These are phyloP conservation scores for Globisporangium cederbergense DNA, from an alignment of 352 stramenopile species.

Conservation along the genomic window DNA sequence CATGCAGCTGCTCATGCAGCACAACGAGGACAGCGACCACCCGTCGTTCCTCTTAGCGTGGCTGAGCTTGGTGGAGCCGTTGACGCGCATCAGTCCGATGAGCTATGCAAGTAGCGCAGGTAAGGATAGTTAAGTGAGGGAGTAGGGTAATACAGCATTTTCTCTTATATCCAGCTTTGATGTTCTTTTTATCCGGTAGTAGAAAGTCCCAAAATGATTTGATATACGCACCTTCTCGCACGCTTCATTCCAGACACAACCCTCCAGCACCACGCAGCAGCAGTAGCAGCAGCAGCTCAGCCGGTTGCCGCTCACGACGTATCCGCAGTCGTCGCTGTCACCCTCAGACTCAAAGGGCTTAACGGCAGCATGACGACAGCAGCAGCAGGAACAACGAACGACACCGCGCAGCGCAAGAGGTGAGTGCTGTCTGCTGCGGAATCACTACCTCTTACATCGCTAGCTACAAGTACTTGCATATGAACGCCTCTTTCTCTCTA, in stretches of 20 bases:
- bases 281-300: too few relatives aligned
- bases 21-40: not conserved
- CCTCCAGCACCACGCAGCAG: too few relatives aligned
- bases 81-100: slow-evolving; percentile 40
- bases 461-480: not conserved
- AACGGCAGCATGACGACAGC: not conserved
- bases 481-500: not conserved
- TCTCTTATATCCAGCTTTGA: not conserved
- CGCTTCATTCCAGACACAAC: too few relatives aligned
- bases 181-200: not conserved
- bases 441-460: not conserved
- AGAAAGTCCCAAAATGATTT: not conserved
- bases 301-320: too few relatives aligned
- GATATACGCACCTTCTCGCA: too few relatives aligned
- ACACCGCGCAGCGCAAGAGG: slow-evolving; percentile 12
- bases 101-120: not conserved
- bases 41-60: slow-evolving; percentile 58
- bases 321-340: too few relatives aligned
- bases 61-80: slow-evolving; percentile 70
- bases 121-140: not conserved
- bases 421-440: not conserved
- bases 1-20: slow-evolving; percentile 56
- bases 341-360: too few relatives aligned
- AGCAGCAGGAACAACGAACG: not conserved
- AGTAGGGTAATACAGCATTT: not conserved